phyloP scores from a whole-genome alignment of 2,329 filamentous ascomycete genomes.

The Plenodomus biglobosus region DNA sequence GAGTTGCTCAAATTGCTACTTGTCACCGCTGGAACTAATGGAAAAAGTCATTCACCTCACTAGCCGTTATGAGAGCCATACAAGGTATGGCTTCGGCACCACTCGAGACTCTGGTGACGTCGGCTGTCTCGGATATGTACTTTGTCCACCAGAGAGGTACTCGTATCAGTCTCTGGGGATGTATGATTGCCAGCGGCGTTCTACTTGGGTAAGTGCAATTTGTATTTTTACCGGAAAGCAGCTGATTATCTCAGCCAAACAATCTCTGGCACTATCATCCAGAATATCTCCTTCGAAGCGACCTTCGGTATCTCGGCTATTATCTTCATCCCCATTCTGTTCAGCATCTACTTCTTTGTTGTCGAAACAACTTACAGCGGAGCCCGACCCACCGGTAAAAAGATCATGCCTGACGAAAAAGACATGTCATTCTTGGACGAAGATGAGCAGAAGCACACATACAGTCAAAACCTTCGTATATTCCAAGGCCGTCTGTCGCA shows the following conservation, averaged over 20 bases:
- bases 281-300: conserved; percentile 45
- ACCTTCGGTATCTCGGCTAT: conserved; percentile 49
- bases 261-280: conserved; percentile 48
- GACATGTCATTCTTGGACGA: conserved; percentile 23
- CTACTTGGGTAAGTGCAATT: conserved; percentile 38
- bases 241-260: conserved; percentile 40
- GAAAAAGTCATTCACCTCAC: conserved; percentile 39
- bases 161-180: conserved; percentile 73
- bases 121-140: conserved; percentile 85
- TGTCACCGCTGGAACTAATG: neutral
- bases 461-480: conserved; percentile 26
- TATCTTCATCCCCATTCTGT: conserved; percentile 47
- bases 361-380: conserved; percentile 48
- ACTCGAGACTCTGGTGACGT: conserved; percentile 87
- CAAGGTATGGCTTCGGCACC: conserved; percentile 86
- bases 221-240: neutral
- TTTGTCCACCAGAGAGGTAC: conserved; percentile 84
- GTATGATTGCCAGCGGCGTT: conserved; percentile 41
- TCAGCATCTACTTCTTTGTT: conserved; percentile 50
- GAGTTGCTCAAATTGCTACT: neutral
- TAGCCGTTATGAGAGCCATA: conserved; percentile 64
- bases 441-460: conserved; percentile 25
- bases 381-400: conserved; percentile 19
- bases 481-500: conserved; percentile 33
- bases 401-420: conserved; percentile 27